Evolutionary conservation across 257 asterid species (phyloP).

Genomic region (Nicotiana undulata): DNA sequence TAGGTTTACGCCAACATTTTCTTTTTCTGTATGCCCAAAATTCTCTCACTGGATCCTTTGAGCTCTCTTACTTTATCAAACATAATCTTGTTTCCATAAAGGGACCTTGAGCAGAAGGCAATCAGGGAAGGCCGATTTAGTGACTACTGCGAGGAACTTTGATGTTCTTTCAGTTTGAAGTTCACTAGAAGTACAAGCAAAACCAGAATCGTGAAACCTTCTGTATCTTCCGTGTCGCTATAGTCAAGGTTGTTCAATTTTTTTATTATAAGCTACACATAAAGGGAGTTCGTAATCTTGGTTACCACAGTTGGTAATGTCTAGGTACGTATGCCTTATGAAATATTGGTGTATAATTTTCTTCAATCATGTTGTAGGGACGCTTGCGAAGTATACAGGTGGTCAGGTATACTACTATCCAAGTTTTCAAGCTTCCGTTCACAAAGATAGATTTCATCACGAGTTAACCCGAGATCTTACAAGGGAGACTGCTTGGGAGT

Average conservation of each 20-base stretch:
- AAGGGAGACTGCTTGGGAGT: conserved; percentile 98
- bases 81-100: background rate
- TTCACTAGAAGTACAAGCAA: background rate
- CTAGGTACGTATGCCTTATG: background rate
- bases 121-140: background rate
- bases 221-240: background rate
- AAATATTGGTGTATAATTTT: background rate
- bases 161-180: background rate
- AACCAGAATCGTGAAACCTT: background rate
- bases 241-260: background rate
- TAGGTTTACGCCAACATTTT: background rate
- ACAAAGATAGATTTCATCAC: conserved; percentile 70
- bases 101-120: background rate
- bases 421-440: conserved; percentile 58
- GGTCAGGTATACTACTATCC: conserved; percentile 98
- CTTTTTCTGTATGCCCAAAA: background rate
- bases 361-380: conserved; percentile 37
- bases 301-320: background rate
- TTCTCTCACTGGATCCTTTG: background rate
- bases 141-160: background rate
- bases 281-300: background rate
- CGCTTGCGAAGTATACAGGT: conserved; percentile 94
- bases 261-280: background rate
- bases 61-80: background rate
- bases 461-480: conserved; percentile 92